phyloP scores from a whole-genome alignment of 805 yeast genomes.

The Blastobotrys parvus region DNA sequence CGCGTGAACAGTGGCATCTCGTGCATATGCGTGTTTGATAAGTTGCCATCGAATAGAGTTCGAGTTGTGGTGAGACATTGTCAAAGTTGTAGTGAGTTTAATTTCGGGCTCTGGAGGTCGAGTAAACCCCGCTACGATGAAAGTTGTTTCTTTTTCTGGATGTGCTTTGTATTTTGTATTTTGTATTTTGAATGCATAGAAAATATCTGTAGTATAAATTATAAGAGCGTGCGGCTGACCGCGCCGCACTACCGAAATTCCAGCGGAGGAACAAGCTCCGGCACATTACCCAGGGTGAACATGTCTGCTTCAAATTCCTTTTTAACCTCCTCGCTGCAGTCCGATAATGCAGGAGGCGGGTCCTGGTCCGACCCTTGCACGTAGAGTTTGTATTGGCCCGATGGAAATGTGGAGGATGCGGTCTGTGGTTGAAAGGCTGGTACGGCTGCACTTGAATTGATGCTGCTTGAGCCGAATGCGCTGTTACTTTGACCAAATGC shows the following conservation, averaged over 20 bases:
- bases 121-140: too few species aligned
- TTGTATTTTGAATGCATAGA: too few species aligned
- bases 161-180: too few species aligned
- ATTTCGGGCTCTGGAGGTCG: too few species aligned
- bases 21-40: too few species aligned
- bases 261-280: constrained; percentile 28
- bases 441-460: not conserved
- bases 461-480: constrained; percentile 6
- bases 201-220: too few species aligned
- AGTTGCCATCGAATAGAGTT: too few species aligned
- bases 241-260: constrained; percentile 16
- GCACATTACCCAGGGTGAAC: constrained; percentile 25
- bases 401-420: not conserved
- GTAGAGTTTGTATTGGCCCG: not conserved
- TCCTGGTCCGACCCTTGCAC: constrained; percentile 30
- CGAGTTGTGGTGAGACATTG: too few species aligned
- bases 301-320: constrained; percentile 36
- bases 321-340: constrained; percentile 36
- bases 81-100: too few species aligned
- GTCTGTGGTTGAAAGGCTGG: not conserved
- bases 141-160: too few species aligned
- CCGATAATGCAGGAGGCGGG: constrained; percentile 27
- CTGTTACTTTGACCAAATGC: constrained; percentile 4
- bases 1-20: too few species aligned
- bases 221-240: too few species aligned